Evolutionary conservation across 2,329 filamentous ascomycete genomes (phyloP), one percentile per base, ranked within the genome.

Genomic region (Bisporella sp.): DNA sequence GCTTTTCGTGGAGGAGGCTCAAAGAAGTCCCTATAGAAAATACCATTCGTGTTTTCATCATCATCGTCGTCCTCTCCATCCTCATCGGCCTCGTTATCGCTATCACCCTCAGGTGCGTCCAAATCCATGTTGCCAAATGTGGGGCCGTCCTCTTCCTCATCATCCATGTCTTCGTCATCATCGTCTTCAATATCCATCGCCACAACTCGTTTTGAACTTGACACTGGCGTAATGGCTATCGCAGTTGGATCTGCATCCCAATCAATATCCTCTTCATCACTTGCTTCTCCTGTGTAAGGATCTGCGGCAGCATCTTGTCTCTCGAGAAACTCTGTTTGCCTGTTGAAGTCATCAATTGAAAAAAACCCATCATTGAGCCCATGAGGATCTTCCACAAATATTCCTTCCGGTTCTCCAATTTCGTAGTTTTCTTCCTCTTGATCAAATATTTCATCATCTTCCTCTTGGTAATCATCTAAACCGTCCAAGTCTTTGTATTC

Each of bases 351-450:
- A 62, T 97, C 91, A 61, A 99, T 92, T 12, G 89, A 95, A 71
- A 99, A 99, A 72, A 99, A 99, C 5, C 90, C 92, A 64, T 99
- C 93, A 63, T 99, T 97, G 32, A 99, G 79, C 5, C 90, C 89
- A 63, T 93, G 77, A 4, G 83, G 82, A 62, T 97, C 90, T 59
- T 84, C 75, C 6, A 82, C 71, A 53, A 85, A 84, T 39, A 79
- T 77, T 45, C 77, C 76, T 1, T 70, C 67, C 4, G 72, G 66
- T 42, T 74, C 70, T 21, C 76, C 75, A 4, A 75, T 71, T 8
- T 69, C 69, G 1, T 71, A 73, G 2, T 76, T 75, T 1, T 76
- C 74, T 1, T 71, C 69, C 4, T 66, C 69, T 1, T 64, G 62
- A 4, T 68, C 67, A 5, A 66, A 62, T 11, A 65, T 64, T 28